Percentiles rank a stretch among this genome's conserved stretches.
These are phyloP conservation scores for Basidiobolus meristosporus DNA, from an alignment of 371 early-diverging fungal species.

Conservation along the genomic window DNA sequence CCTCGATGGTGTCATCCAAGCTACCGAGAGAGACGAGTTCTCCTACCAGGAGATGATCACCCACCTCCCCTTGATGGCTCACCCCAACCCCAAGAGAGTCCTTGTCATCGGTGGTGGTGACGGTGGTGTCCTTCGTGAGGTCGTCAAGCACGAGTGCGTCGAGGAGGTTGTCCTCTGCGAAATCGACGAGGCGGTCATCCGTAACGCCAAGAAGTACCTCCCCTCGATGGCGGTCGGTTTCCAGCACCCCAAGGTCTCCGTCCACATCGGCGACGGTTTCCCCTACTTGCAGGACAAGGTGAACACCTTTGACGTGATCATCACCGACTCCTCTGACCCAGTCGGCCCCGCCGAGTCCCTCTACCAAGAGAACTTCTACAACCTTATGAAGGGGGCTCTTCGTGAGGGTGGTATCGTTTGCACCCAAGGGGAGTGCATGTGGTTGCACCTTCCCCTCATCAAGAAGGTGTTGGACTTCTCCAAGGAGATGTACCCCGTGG, in stretches of 20 bases:
- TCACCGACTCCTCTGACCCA: conserved; percentile 94
- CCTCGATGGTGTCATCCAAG: conserved; percentile 92
- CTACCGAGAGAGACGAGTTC: conserved; percentile 95
- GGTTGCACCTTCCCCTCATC: conserved; percentile 87
- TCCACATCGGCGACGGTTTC: conserved; percentile 90
- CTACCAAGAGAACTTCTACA: conserved; percentile 77
- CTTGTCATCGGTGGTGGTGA: conserved; percentile 97
- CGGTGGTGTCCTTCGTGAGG: conserved; percentile 93
- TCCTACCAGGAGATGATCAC: conserved; percentile 98
- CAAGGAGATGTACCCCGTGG: conserved; percentile 64
- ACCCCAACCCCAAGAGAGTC: conserved; percentile 88
- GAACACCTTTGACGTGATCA: conserved; percentile 85
- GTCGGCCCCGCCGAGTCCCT: conserved; percentile 92
- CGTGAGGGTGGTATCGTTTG: conserved; percentile 79
- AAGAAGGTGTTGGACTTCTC: conserved; percentile 61
- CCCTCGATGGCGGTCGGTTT: conserved; percentile 89
- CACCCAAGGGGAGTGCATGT: conserved; percentile 95
- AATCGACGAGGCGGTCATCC: conserved; percentile 88
- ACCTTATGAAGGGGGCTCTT: conserved; percentile 76
- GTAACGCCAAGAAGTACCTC: conserved; percentile 77
- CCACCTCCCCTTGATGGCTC: conserved; percentile 82
- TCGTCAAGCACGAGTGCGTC: conserved; percentile 85
- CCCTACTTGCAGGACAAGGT: conserved; percentile 72
- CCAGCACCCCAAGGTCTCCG: conserved; percentile 79
- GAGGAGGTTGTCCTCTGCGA: conserved; percentile 84